Evolutionary conservation across 2,329 filamentous ascomycete genomes (phyloP), one percentile per base, ranked within the genome.

Genomic region (Parastagonospora nodorum): DNA sequence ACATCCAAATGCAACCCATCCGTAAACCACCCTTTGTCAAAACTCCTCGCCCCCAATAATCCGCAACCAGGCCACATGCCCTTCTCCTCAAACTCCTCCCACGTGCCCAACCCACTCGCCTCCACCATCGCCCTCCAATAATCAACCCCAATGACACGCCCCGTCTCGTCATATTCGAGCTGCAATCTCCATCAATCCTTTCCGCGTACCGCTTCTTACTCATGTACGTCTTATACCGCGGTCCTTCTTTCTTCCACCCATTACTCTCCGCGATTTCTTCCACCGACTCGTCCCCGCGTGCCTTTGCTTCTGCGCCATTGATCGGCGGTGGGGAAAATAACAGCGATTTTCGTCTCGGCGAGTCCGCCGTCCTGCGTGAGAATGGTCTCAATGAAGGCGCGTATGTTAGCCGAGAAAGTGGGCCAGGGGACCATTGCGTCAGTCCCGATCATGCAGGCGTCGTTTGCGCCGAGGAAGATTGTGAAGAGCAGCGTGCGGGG

Each of bases 401-500:
- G 71, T 14, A 75, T 67, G 45, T 74, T 72, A 11, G 58, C 58
- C 42, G 70, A 66, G 52, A 71, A 76, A 9, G 58, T 50, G 2
- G 57, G 51, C 24, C 74, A 55, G 2, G 74, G 69, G 2, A 75
- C 70, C 19, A 24, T 24, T 24, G 19, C 19, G 19, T 33, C 33
- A 2, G 50, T 35, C 9, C 48, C 44, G n/a, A 62, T 37, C 27
- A 74, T 49, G 50, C 68, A 74, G 19, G 73, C 73, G 46, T 76
- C 74, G 42, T 76, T 75, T 24, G 71, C 73, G 32, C 74, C 74
- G 8, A 76, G 48, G 48, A 74, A 74, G 49, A 76, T 75, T 14
- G 72, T 75, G 53, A 76, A 62, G 46, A 76, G 64, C 19, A 75
- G 63, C 5, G 69, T 73, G n/a, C 51, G 55, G 2, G 63, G 41